Base-by-base conservation (phyloP, 1,284 basidiomycete genomes). In the Flammula alnicola region DNA sequence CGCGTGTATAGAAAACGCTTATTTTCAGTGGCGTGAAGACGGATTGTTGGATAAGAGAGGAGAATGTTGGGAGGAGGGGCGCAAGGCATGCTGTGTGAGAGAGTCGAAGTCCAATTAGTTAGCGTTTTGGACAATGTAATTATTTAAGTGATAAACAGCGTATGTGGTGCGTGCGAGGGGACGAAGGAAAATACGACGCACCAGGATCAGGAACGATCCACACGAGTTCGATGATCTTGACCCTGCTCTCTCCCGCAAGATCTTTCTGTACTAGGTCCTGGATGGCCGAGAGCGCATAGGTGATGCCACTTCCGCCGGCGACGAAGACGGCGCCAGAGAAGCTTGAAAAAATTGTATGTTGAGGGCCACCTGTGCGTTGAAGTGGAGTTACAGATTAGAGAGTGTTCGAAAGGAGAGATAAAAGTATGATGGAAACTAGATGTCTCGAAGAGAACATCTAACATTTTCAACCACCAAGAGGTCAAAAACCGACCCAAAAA, bases 231-330 rank as follows among this genome's bases (percentile, higher is more conserved):
- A 91, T 83, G 14, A 75, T 67, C 46, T 78, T 81, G 49, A 83
- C 72, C 42, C 78, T 76, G 53, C 78, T 81, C 46, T 70, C 68
- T 29, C 79, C 76, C 36, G 68, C 69, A 1, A 75, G 59, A 55
- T 79, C 82, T 52, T 80, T 78, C 60, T 77, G 74, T 12, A 90
- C 74, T 30, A 91, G 69, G 47, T 90, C 88, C 55, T 88, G 81
- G 11, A 86, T 71, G 0, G 77, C 67, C 4, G 83, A 75, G 17
- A 91, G 71, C 0, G 79, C 81, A 56, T 85, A 90, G 0, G 86
- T 83, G 57, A 91, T 82, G 0, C 89, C 88, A 52, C 83, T 87
- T 0, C 88, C 89, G 0, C 87, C 88, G 3, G 76, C 81, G 20
- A 91, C 68, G 60, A 91, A 77, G 27, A 90, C 65, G 0, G 81